These are phyloP conservation scores for Sphenostylis stenocarpa DNA, from an alignment of 306 rosid genomes.

Conservation along the genomic window DNA sequence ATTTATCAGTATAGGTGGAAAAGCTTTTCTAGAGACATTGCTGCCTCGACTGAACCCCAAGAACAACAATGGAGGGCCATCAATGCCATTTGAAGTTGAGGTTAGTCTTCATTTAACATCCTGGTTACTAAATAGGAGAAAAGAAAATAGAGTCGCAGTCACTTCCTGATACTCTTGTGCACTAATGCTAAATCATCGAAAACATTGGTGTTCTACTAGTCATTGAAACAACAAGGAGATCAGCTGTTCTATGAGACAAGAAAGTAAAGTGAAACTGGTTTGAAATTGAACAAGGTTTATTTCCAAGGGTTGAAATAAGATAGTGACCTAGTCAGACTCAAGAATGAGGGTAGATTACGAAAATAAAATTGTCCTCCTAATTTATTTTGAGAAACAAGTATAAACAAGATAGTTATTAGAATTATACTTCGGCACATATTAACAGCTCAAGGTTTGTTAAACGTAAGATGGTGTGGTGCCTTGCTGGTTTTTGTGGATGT, in stretches of 20 bases:
- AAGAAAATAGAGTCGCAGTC: conserved; percentile 10
- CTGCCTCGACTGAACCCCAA: conserved; percentile 87
- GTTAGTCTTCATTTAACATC: conserved; percentile 44
- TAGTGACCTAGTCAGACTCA: background rate
- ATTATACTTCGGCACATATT: background rate
- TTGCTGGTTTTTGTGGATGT: background rate
- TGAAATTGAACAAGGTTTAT: background rate
- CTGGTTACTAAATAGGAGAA: background rate
- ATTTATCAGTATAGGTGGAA: conserved; percentile 77
- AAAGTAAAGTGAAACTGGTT: background rate
- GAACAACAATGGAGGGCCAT: conserved; percentile 74
- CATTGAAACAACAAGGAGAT: background rate
- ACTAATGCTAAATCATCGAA: conserved; percentile 6
- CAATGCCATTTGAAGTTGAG: conserved; percentile 97
- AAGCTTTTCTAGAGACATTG: conserved; percentile 84
- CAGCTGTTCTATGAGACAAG: background rate
- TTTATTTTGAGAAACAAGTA: background rate
- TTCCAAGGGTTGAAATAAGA: conserved; percentile 14
- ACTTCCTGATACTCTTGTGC: conserved; percentile 8
- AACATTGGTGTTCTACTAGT: background rate
- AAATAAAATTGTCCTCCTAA: conserved; percentile 2
- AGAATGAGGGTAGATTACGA: background rate
- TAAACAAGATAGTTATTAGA: conserved; percentile 2
- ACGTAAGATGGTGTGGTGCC: background rate
- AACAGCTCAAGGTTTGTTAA: background rate